These are phyloP conservation scores for Ramichloridium luteum DNA, from an alignment of 2,329 filamentous ascomycete species.

Conservation along the genomic window DNA sequence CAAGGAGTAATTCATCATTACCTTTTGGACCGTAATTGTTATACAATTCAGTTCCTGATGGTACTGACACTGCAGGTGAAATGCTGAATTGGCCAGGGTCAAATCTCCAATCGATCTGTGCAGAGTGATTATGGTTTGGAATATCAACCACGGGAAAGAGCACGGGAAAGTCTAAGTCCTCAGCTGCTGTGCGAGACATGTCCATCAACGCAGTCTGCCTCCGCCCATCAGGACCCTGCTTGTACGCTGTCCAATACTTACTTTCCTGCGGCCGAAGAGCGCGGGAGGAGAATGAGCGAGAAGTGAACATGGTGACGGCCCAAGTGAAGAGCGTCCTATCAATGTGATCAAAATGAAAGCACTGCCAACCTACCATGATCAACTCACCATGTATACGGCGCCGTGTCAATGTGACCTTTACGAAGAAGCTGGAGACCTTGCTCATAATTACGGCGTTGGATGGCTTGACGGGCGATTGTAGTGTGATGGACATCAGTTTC, in stretches of 20 bases:
- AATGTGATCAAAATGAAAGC: conserved; percentile 10
- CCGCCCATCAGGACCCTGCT: conserved; percentile 16
- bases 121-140: conserved; percentile 35
- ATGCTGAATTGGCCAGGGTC: conserved; percentile 29
- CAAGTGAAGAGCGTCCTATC: conserved; percentile 36
- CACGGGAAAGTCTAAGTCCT: conserved; percentile 29
- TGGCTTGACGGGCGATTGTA: conserved; percentile 18
- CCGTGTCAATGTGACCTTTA: conserved; percentile 20
- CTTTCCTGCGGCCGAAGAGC: conserved; percentile 22
- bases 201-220: conserved; percentile 25
- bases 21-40: conserved; percentile 44
- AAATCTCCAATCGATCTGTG: conserved; percentile 38
- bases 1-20: conserved; percentile 41
- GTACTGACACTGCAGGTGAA: conserved; percentile 23
- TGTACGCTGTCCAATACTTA: conserved; percentile 27
- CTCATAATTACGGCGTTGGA: conserved; percentile 28
- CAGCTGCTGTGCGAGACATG: conserved; percentile 21
- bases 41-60: conserved; percentile 32
- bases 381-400: conserved; percentile 32
- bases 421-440: conserved; percentile 22
- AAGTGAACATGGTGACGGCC: conserved; percentile 41
- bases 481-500: conserved; percentile 26
- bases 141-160: conserved; percentile 40
- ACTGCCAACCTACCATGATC: conserved; percentile 18
- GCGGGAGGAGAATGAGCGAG: conserved; percentile 38